Evolutionary conservation across 2,329 filamentous ascomycete species (phyloP), one percentile per base, ranked within the genome.

Genomic region (Verticillium longisporum): DNA sequence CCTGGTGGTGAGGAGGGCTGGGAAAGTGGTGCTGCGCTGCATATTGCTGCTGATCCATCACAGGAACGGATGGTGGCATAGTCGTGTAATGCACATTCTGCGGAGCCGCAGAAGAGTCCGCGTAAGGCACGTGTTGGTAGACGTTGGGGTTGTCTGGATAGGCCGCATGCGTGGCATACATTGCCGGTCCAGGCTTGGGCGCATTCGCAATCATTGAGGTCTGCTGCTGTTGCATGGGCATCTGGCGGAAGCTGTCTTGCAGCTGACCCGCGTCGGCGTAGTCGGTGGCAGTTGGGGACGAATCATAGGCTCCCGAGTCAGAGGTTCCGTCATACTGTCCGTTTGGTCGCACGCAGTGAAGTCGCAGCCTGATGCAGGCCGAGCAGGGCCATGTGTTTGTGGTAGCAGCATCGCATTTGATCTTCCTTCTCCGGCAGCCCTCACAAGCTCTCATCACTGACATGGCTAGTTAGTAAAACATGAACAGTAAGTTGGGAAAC

Each of bases 361-460:
- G 84, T 78, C 97, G 98, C 64, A 98, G 80, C 57, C 94, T 87
- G 64, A 92, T 89, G 73, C 94, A 99, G 38, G 95, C 92, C 50
- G 93, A 95, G 75, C 94, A 98, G 33, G 95, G 95, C 94, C 95
- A 98, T 41, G 92, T 92, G 74, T 98, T 97, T 50, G 93, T 97
- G 14, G 94, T 97, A 21, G 94, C 94, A 59, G 94, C 92, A 78
- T 98, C 95, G 77, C 94, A 99, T 75, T 97, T 97, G 73, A 99
- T 99, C 77, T 99, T 99, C 70, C 94, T 87, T 75, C 92, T 88
- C 64, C 94, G 86, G 72, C 94, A 98, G 63, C 94, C 94, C 77
- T 97, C 94, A 75, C 94, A 98, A 61, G 94, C 95, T 80, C 95
- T 88, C 92, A 97, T 97, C 59, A 97, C 94, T 96, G 53, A 21